Conservation (phyloP, 2,329 filamentous ascomycete genomes). For the Pseudogymnoascus sp. region DNA sequence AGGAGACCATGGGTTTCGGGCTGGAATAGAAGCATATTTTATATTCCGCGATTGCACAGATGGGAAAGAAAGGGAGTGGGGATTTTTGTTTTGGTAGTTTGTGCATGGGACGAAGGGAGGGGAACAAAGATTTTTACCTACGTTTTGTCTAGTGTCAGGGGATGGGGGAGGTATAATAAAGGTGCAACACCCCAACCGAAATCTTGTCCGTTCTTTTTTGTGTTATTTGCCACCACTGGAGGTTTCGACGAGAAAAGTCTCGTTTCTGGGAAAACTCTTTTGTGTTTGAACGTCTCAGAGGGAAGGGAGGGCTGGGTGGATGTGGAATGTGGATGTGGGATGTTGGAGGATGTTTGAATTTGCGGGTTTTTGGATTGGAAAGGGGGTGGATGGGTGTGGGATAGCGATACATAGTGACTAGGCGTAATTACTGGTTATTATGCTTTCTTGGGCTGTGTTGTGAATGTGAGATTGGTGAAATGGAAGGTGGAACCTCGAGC, state of each 20-base stretch:
- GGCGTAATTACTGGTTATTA: neutral
- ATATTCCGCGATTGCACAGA: neutral
- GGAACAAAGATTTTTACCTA: neutral
- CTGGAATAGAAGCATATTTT: slow-evolving; percentile 63
- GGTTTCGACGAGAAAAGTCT: neutral
- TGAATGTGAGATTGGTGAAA: neutral
- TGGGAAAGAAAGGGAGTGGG: neutral
- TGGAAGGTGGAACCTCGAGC: neutral
- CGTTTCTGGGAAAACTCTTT: neutral
- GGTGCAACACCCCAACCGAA: neutral
- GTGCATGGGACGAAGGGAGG: neutral
- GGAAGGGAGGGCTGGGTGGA: neutral
- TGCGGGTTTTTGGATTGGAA: neutral
- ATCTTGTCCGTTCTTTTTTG: neutral
- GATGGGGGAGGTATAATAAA: neutral
- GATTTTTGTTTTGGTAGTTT: neutral
- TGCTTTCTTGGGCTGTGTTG: neutral
- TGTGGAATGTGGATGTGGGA: neutral
- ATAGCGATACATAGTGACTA: neutral
- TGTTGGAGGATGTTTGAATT: slow-evolving; percentile 2
- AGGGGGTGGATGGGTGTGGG: neutral
- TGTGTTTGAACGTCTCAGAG: neutral
- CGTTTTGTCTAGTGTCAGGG: neutral
- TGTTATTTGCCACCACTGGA: neutral
- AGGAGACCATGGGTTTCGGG: slow-evolving; percentile 97